Conservation (phyloP, 2,329 filamentous ascomycete genomes). For the Reticulascus tulasneorum region DNA sequence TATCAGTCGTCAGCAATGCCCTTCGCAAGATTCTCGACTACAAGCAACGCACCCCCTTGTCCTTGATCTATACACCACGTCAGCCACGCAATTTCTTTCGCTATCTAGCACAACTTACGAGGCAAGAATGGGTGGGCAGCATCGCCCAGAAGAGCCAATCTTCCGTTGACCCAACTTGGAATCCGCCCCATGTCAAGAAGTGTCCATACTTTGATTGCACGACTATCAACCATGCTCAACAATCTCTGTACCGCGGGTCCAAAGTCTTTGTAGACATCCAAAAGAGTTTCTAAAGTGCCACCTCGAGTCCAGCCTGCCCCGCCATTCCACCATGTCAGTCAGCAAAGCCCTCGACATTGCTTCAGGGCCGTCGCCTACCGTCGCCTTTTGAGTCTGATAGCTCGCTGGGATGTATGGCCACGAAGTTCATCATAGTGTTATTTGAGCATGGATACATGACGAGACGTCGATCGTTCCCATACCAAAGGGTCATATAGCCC, state of each 20-base stretch:
- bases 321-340: too few species aligned
- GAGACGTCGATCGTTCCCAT: slow-evolving; percentile 35
- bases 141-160: slow-evolving; percentile 58
- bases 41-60: slow-evolving; percentile 46
- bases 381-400: neutral
- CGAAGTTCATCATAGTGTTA: slow-evolving; percentile 42
- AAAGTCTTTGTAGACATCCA: slow-evolving; percentile 37
- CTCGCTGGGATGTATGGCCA: slow-evolving; percentile 42
- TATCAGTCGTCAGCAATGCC: too few species aligned
- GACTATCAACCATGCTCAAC: slow-evolving; percentile 29
- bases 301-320: slow-evolving; percentile 37
- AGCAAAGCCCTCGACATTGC: too few species aligned
- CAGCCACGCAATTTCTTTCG: too few species aligned
- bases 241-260: slow-evolving; percentile 32
- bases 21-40: too few species aligned
- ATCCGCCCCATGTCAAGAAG: slow-evolving; percentile 59
- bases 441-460: slow-evolving; percentile 43
- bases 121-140: slow-evolving; percentile 66
- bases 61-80: too few species aligned
- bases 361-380: too few species aligned
- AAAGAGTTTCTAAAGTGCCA: slow-evolving; percentile 29
- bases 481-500: slow-evolving; percentile 33
- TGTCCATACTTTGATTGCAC: slow-evolving; percentile 45
- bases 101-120: slow-evolving; percentile 34
- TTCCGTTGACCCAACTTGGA: slow-evolving; percentile 48